Evolutionary conservation across 116 monocot species (phyloP).

Genomic region (Dioscorea cayenensis): DNA sequence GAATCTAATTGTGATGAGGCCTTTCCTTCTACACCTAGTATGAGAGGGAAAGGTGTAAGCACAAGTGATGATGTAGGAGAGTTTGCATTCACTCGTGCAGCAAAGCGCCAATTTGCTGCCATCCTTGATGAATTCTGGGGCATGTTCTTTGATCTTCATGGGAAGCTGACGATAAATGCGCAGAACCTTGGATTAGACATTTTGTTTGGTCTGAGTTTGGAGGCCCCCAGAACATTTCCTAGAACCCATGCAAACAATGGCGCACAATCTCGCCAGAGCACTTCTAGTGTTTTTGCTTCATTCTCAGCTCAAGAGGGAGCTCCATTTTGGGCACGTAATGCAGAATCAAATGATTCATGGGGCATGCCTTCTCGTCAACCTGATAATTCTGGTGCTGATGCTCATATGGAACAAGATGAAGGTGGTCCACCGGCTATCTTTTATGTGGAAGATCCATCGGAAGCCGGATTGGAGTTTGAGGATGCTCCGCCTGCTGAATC

Average conservation of each 20-base stretch:
- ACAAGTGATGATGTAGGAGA: neutral
- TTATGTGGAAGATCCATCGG: no score
- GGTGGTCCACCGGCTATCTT: no score
- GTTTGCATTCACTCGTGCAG: neutral
- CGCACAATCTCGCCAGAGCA: neutral
- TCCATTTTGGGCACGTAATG: no score
- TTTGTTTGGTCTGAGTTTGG: neutral
- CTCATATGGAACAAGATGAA: no score
- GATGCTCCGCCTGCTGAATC: no score
- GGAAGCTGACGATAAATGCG: constrained; percentile 25
- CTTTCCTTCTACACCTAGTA: neutral
- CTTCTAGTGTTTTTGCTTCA: no score
- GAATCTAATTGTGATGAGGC: neutral
- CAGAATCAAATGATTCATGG: no score
- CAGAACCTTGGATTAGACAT: neutral
- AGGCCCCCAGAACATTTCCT: neutral
- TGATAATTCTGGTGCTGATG: no score
- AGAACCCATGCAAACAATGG: neutral
- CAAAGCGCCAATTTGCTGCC: constrained; percentile 21
- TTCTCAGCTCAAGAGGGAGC: no score
- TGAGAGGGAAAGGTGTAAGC: neutral
- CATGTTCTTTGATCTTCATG: constrained; percentile 33
- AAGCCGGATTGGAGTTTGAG: no score
- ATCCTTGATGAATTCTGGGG: constrained; percentile 42
- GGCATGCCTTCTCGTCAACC: no score